phyloP scores from a whole-genome alignment of 1,284 basidiomycete genomes.

The Apiotrichum sp. region DNA sequence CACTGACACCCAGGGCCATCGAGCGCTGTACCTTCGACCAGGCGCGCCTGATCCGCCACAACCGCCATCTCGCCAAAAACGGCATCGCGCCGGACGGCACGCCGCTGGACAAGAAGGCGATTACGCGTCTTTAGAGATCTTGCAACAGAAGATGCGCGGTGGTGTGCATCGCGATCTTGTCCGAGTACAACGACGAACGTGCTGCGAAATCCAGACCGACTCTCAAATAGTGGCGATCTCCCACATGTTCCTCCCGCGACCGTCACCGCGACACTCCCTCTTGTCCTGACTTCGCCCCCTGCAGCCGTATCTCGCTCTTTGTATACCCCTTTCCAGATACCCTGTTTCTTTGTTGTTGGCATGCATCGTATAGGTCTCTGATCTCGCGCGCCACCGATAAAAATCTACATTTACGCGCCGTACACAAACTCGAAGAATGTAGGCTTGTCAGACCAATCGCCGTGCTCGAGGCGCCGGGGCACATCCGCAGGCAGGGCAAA shows the following conservation, averaged over 20 bases:
- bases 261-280: too few relatives aligned
- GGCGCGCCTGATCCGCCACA: conserved; percentile 78
- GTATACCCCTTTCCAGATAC: neutral
- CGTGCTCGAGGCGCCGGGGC: conserved; percentile 6
- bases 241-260: too few relatives aligned
- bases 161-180: too few relatives aligned
- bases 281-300: too few relatives aligned
- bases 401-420: conserved; percentile 15
- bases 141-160: neutral
- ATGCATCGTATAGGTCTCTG: conserved; percentile 7
- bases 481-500: neutral
- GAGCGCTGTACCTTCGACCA: conserved; percentile 69
- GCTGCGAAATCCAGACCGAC: too few relatives aligned
- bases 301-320: too few relatives aligned
- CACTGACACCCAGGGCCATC: conserved; percentile 34
- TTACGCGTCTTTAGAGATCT: conserved; percentile 32
- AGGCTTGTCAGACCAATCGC: conserved; percentile 34
- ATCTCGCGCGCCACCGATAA: neutral
- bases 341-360: conserved; percentile 7
- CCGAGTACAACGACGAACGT: too few relatives aligned
- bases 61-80: conserved; percentile 73
- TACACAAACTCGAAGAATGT: conserved; percentile 47
- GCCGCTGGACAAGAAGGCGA: conserved; percentile 42
- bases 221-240: too few relatives aligned
- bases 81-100: conserved; percentile 75